Conservation (phyloP, 148 eudicot species). For the Hydrangea macrophylla region DNA sequence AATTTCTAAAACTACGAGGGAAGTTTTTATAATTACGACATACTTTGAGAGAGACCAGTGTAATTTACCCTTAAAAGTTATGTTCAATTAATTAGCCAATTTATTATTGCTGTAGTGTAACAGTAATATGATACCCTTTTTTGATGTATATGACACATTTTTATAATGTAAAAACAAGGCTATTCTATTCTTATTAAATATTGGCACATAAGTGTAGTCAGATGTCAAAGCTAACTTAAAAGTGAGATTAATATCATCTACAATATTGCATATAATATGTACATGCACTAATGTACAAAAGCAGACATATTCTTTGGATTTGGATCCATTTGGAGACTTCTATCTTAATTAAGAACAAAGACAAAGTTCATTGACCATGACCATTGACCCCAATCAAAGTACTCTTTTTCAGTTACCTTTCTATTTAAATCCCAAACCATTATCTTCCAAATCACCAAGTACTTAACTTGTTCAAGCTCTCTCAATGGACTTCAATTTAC, state of each 20-base stretch:
- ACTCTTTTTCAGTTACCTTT: neutral
- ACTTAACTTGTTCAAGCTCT: neutral
- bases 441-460: neutral
- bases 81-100: no score
- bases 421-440: neutral
- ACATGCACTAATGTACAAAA: conserved; percentile 7
- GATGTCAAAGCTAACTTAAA: neutral
- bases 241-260: neutral
- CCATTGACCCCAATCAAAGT: conserved; percentile 8
- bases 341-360: no score
- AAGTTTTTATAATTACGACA: no score
- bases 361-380: conserved; percentile 7
- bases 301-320: conserved; percentile 13
- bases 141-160: no score
- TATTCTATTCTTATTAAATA: no score
- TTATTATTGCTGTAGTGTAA: no score
- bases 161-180: no score
- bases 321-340: conserved; percentile 15
- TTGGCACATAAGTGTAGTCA: neutral
- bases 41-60: no score
- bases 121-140: no score
- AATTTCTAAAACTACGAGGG: no score
- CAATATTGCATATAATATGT: neutral
- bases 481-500: conserved; percentile 4
- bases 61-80: no score